Evolutionary conservation across 2,329 filamentous ascomycete genomes (phyloP).

Genomic region (Graphiopsis chlorocephala): DNA sequence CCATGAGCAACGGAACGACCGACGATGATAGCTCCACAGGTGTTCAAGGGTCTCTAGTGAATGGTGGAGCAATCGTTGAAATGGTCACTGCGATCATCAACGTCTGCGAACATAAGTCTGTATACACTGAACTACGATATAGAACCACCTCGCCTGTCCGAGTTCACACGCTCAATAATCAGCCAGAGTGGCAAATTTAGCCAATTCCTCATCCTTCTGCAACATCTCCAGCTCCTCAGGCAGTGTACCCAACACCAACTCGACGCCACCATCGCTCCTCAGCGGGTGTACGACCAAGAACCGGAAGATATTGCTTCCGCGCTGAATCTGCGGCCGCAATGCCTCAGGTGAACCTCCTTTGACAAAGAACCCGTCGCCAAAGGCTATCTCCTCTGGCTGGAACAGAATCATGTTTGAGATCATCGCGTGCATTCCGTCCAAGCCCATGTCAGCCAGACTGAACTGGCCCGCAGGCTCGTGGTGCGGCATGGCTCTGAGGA

Average conservation of each 20-base stretch:
- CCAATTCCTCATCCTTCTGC: slow-evolving; percentile 23
- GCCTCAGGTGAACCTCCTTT: slow-evolving; percentile 21
- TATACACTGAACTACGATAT: not conserved
- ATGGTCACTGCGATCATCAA: not conserved
- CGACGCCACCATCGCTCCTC: slow-evolving; percentile 27
- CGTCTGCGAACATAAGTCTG: not conserved
- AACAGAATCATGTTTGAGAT: slow-evolving; percentile 31
- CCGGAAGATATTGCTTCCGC: slow-evolving; percentile 26
- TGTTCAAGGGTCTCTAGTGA: no score
- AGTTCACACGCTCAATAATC: not conserved
- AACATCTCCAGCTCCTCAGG: slow-evolving; percentile 17
- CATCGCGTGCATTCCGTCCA: slow-evolving; percentile 28
- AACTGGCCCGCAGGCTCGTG: slow-evolving; percentile 16
- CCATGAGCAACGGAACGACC: not conserved
- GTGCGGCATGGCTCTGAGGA: slow-evolving; percentile 26
- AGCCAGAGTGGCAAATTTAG: not conserved
- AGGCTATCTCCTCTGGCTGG: slow-evolving; percentile 18
- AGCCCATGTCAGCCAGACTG: slow-evolving; percentile 27
- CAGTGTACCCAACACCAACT: slow-evolving; percentile 23
- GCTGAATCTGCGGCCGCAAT: slow-evolving; percentile 31
- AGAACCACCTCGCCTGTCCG: not conserved
- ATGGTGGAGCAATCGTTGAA: no score
- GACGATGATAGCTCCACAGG: not conserved
- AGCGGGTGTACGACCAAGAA: slow-evolving; percentile 31
- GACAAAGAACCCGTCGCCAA: not conserved